Evolutionary conservation across 1,284 basidiomycete species (phyloP), one percentile per base, ranked within the genome.

Genomic region (Anthracocystis panici-leucophaei): DNA sequence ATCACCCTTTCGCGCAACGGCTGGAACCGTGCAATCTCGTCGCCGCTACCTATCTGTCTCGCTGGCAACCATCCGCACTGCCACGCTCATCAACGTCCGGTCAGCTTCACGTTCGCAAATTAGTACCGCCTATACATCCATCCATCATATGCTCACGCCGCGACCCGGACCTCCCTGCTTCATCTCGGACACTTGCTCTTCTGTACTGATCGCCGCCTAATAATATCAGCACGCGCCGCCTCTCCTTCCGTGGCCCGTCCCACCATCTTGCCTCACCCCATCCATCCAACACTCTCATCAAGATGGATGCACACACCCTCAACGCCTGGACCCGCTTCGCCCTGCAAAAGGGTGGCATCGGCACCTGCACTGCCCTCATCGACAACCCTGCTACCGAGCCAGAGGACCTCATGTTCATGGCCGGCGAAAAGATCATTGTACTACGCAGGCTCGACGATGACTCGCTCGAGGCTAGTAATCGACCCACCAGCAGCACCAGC

Each of bases 241-340:
- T 38, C 35, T 38, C 35, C 8, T 41, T 33, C 49, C 51, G 42
- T 50, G 35, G 18, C 18, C 20, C 27, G n/a, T 14, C 38, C 35
- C 16, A 20, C 18, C 27, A 20, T 29, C 48, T 31, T 29, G 16
- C 20, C 48, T 31, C n/a, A 42, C 18, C 41, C 16, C 7, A 6
- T 20, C 18, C 41, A 42, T 42, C 44, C 46, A 35, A 55, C 53
- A 14, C 29, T 21, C 21, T 23, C 5, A 21, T 25, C 62, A 52
- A 14, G 41, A 85, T 85, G 82, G 82, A 85, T 67, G 82, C 78
- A 11, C 74, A 83, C 58, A 82, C 83, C 3, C 78, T 82, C 65
- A 78, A 77, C 49, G 83, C 83, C 41, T 85, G 83, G 83, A 82
- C 82, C 41, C 77, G 82, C 41, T 84, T 85, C 63, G 83, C 83